phyloP scores from a whole-genome alignment of 495 filamentous ascomycete species.

The Penicillium soppii region DNA sequence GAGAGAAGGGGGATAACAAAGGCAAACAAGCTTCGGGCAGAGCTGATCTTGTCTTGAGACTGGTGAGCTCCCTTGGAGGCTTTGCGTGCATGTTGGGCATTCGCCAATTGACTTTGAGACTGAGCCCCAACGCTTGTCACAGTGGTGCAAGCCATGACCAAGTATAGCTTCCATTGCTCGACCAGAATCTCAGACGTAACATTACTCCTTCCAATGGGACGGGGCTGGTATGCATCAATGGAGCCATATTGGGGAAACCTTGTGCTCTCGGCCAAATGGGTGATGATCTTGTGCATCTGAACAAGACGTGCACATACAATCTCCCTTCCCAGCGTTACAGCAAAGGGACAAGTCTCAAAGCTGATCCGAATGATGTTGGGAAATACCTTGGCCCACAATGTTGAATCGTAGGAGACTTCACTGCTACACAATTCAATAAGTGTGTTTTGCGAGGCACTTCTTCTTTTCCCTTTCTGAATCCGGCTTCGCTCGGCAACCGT shows the following conservation, averaged over 20 bases:
- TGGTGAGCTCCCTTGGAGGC: conserved; percentile 70
- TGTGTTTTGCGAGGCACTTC: conserved; percentile 78
- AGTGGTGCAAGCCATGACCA: conserved; percentile 96
- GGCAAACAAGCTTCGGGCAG: conserved; percentile 83
- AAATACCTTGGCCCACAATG: conserved; percentile 96
- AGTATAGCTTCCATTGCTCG: conserved; percentile 98
- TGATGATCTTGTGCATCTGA: conserved; percentile 86
- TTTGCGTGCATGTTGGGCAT: conserved; percentile 81
- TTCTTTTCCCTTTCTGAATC: conserved; percentile 84
- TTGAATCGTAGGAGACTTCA: conserved; percentile 91
- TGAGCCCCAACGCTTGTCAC: conserved; percentile 78
- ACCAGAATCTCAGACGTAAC: conserved; percentile 84
- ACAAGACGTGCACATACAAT: conserved; percentile 87
- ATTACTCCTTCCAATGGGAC: conserved; percentile 56
- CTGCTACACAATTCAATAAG: conserved; percentile 93
- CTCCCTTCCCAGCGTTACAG: conserved; percentile 84
- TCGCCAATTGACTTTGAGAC: conserved; percentile 55
- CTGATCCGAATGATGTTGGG: conserved; percentile 91
- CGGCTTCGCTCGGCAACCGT: conserved; percentile 91
- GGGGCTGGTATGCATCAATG: conserved; percentile 49
- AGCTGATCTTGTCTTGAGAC: conserved; percentile 78
- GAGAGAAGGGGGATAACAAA: conserved; percentile 86
- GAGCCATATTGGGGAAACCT: conserved; percentile 59
- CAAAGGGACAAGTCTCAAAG: conserved; percentile 86
- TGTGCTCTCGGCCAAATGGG: conserved; percentile 70